Evolutionary conservation across 441 rosid species (phyloP).

Genomic region (Geranium incanum): DNA sequence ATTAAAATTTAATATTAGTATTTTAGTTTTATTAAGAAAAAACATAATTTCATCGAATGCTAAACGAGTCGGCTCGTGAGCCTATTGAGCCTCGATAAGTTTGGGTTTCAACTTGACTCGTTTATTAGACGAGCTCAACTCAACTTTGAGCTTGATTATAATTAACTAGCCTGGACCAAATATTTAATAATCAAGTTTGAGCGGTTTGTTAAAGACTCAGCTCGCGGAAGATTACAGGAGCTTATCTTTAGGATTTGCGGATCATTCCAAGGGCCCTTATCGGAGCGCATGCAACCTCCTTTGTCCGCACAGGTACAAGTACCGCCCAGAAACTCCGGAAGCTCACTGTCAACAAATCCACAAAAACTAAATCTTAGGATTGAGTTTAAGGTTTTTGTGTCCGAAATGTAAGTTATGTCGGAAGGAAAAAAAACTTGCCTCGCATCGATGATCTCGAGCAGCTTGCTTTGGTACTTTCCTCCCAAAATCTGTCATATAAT

Average conservation of each 20-base stretch:
- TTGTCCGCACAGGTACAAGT: slow-evolving; percentile 62
- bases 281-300: slow-evolving; percentile 84
- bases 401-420: not conserved
- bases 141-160: no score
- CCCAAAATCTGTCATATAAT: slow-evolving; percentile 56
- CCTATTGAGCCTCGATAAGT: no score
- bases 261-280: slow-evolving; percentile 93
- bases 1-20: no score
- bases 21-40: no score
- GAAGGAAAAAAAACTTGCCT: slow-evolving; percentile 26
- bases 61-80: no score
- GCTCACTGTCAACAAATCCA: slow-evolving; percentile 39
- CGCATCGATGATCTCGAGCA: slow-evolving; percentile 80
- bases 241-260: slow-evolving; percentile 54
- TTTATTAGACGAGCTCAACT: no score
- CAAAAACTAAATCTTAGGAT: not conserved
- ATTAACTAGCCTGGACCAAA: no score
- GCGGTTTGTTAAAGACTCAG: no score
- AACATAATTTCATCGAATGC: no score
- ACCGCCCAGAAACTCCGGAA: slow-evolving; percentile 81
- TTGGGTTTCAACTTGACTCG: no score
- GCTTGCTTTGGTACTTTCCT: slow-evolving; percentile 65
- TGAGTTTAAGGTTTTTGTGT: not conserved
- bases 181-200: no score
- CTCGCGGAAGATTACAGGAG: no score